Evolutionary conservation across 768 basidiomycete species (phyloP).

Genomic region (Polyporus arcularius): DNA sequence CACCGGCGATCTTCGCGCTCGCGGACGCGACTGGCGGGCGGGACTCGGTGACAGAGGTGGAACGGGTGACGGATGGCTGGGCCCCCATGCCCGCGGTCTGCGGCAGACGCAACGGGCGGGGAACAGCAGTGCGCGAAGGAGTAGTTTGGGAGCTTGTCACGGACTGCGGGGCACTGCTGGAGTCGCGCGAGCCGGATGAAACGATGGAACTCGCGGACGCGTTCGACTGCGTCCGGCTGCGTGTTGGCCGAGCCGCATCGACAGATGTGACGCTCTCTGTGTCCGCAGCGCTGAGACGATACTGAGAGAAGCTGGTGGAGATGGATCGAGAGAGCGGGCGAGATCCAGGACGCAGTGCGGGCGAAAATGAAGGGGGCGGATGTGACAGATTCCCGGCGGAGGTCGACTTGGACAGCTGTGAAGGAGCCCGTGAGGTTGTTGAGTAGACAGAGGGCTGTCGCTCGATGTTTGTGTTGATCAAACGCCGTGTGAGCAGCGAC

Average conservation of each 20-base stretch:
- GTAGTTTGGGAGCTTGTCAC: constrained; percentile 14
- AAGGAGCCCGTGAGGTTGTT: constrained; percentile 10
- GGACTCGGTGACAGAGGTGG: constrained; percentile 9
- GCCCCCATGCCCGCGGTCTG: constrained; percentile 15
- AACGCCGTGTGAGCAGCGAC: constrained; percentile 37
- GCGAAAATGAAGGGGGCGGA: constrained; percentile 14
- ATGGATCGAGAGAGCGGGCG: constrained; percentile 13
- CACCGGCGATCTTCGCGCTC: constrained; percentile 3
- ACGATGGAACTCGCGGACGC: constrained; percentile 14
- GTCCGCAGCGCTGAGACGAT: constrained; percentile 5
- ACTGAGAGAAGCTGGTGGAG: constrained; percentile 12
- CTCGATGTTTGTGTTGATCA: constrained; percentile 33
- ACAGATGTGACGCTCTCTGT: constrained; percentile 12
- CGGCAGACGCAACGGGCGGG: constrained; percentile 28
- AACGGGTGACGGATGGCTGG: constrained; percentile 8
- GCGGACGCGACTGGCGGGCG: constrained; percentile 3
- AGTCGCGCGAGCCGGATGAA: constrained; percentile 16
- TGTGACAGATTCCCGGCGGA: constrained; percentile 12
- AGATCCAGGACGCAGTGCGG: constrained; percentile 1
- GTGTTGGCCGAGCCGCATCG: not conserved
- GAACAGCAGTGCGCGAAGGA: not conserved
- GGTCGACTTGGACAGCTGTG: constrained; percentile 10
- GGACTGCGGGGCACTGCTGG: constrained; percentile 13
- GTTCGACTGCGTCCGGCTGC: constrained; percentile 16
- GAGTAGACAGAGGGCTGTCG: constrained; percentile 23